phyloP scores from a whole-genome alignment of 2,329 filamentous ascomycete species.

The Botrytis aclada region DNA sequence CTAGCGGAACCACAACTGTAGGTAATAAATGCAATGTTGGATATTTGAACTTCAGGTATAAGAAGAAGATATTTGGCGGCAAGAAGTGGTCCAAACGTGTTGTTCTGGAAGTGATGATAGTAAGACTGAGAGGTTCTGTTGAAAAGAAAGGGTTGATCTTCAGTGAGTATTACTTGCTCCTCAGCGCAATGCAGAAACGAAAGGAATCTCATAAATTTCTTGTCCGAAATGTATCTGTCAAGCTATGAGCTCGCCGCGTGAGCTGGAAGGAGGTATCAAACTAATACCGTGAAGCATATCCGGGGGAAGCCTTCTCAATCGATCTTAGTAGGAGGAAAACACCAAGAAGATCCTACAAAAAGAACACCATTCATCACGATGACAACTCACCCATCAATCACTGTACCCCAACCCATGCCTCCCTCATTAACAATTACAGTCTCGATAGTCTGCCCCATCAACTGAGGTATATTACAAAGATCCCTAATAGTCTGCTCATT shows the following conservation, averaged over 20 bases:
- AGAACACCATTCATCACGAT: neutral
- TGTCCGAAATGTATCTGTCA: neutral
- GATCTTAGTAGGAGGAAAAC: neutral
- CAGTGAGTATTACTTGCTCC: neutral
- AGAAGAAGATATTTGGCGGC: constrained; percentile 50
- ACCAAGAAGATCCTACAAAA: neutral
- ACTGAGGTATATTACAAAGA: constrained; percentile 48
- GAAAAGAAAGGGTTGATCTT: neutral
- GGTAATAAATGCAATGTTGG: constrained; percentile 53
- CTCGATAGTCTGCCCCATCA: neutral
- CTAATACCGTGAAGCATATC: neutral
- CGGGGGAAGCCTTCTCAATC: neutral
- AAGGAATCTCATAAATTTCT: no score
- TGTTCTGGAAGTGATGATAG: constrained; percentile 53
- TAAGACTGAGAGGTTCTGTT: constrained; percentile 51
- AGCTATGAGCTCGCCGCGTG: neutral
- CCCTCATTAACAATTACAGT: constrained; percentile 4
- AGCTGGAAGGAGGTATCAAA: neutral
- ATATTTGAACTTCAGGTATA: constrained; percentile 23
- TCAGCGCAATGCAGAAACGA: neutral
- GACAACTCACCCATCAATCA: constrained; percentile 7
- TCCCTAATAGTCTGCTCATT: constrained; percentile 48
- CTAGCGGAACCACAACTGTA: constrained; percentile 53
- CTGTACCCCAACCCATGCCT: constrained; percentile 1
- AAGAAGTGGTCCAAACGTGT: constrained; percentile 58